Base-by-base conservation (phyloP, 192 early-diverging fungal genomes). In the Podila epigama region DNA sequence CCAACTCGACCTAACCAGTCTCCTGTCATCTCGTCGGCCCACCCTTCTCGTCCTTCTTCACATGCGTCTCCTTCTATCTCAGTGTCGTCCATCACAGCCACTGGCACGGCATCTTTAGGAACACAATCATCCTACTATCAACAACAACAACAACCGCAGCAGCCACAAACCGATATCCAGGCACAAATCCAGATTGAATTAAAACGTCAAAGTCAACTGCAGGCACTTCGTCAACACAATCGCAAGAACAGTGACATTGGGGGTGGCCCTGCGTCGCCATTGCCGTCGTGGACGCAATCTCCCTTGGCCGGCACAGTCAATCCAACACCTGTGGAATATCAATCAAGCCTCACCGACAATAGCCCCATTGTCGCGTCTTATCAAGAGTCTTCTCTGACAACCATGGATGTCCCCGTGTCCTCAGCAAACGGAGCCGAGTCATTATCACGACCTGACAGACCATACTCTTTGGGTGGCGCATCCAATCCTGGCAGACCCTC, bases 271-370 rank as follows among this genome's bases (percentile, higher is more conserved):
- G 33, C 68, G n/a, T 61, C 70, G 2, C 63, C 70, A 15, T 58
- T 48, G 33, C 64, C 64, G n/a, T 75, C 63, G 13, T 60, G 58
- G 58, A 60, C 16, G 15, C 52, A 54, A 33, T 18, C 31, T 22
- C 29, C 34, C 27, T 5, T 12, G 9, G 50, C 27, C n/a, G 5
- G 50, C 18, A 25, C 59, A 4, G 44, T 51, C 8, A 10, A 41
- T 5, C 72, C 73, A 31, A 77, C 66, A 1, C 73, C 73, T 39
- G 73, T 77, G 15, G 73, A 77, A 34, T 37, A 44, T 59, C 73
- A 77, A 20, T 77, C 73, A 20, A 42, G 66, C 3, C 50, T 77
- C 29, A 77, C 73, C 8, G 73, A 77, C 50, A 54, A 9, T 13
- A 68, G 48, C n/a, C 37, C 39, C 5, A 27, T 51, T 2, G n/a